Percentiles rank a stretch among this genome's conserved stretches.
phyloP scores from a whole-genome alignment of 768 basidiomycete genomes.

The Psilocybe subaeruginosa region DNA sequence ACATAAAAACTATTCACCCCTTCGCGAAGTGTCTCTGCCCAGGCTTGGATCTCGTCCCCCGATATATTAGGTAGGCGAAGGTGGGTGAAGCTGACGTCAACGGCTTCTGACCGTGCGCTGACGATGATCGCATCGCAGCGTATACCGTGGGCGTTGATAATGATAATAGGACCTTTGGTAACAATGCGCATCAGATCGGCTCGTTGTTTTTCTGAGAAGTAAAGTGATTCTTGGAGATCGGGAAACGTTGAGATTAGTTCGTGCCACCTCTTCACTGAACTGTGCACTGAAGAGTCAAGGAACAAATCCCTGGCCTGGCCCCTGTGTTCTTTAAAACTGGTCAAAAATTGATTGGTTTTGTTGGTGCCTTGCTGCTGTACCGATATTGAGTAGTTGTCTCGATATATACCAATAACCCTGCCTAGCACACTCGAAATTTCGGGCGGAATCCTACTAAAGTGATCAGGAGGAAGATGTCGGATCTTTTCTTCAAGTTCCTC shows the following conservation, averaged over 20 bases:
- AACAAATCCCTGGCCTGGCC: too few relatives aligned
- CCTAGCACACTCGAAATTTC: too few relatives aligned
- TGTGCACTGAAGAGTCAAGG: too few relatives aligned
- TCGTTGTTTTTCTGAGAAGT: background rate
- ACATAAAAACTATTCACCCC: background rate
- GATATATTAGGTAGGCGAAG: background rate
- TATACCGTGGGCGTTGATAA: background rate
- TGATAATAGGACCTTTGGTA: background rate
- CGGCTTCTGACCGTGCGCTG: background rate
- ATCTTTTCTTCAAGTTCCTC: background rate
- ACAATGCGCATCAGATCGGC: background rate
- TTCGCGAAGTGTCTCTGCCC: background rate
- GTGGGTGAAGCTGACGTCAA: background rate
- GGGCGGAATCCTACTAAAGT: too few relatives aligned
- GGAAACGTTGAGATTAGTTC: background rate
- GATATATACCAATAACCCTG: too few relatives aligned
- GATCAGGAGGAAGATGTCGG: background rate
- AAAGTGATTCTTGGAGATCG: background rate
- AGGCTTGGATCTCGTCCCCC: background rate
- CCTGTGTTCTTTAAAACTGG: too few relatives aligned
- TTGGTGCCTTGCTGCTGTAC: too few relatives aligned
- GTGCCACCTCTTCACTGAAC: background rate
- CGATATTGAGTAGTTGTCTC: too few relatives aligned
- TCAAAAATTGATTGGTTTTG: too few relatives aligned
- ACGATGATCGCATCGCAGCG: background rate